A percentile compares a stretch with the other conserved stretches of the same genome.
Evolutionary conservation across 177 flowering plant species (phyloP).

Genomic region (Vitis hybrid): DNA sequence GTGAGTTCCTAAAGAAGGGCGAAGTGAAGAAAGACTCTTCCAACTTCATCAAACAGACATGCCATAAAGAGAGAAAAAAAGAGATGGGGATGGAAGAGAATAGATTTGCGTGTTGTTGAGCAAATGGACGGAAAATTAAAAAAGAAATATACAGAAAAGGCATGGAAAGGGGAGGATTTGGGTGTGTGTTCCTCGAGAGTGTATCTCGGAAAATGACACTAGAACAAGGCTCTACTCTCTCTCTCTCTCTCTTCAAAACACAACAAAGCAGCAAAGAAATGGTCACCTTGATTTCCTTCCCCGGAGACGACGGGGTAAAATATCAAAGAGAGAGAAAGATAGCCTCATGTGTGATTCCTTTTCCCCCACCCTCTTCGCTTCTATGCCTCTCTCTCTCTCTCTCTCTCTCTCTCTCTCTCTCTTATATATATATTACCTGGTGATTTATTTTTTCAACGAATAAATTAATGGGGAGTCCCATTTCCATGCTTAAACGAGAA

Average conservation of each 20-base stretch:
- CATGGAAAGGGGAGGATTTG: conserved; percentile 31
- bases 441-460: neutral
- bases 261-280: conserved; percentile 14
- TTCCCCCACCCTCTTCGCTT: conserved; percentile 64
- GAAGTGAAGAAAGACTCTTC: conserved; percentile 9
- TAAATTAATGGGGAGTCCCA: neutral
- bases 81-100: conserved; percentile 12
- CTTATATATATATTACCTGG: neutral
- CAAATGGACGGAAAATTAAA: conserved; percentile 6
- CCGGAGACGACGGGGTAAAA: conserved; percentile 74
- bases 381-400: conserved; percentile 4
- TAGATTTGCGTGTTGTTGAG: conserved; percentile 16
- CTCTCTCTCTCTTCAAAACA: conserved; percentile 34
- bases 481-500: conserved; percentile 6
- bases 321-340: conserved; percentile 31
- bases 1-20: neutral
- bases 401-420: conserved; percentile 10
- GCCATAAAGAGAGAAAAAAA: conserved; percentile 12
- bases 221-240: conserved; percentile 29
- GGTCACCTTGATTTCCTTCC: conserved; percentile 38
- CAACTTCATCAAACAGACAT: conserved; percentile 39
- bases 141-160: conserved; percentile 25
- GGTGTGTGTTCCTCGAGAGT: conserved; percentile 46
- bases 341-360: conserved; percentile 43
- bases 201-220: conserved; percentile 82